phyloP scores from a whole-genome alignment of 306 rosid genomes.

The Ochetophila trinervis region DNA sequence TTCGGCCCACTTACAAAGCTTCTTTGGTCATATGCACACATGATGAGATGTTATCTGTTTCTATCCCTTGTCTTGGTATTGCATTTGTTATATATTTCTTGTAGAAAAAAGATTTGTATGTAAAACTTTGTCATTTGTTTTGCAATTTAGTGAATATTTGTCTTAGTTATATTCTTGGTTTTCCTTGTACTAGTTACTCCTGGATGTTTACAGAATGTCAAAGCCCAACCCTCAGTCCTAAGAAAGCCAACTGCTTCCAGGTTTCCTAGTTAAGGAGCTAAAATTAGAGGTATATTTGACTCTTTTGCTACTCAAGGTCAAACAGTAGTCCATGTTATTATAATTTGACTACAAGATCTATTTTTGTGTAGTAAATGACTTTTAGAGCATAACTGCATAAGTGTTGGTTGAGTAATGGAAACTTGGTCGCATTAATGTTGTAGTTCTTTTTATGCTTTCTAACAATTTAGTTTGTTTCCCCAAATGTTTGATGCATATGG shows the following conservation, averaged over 20 bases:
- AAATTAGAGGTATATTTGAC: constrained; percentile 40
- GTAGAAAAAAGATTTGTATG: not conserved
- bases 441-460: not conserved
- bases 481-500: constrained; percentile 54
- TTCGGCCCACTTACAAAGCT: constrained; percentile 35
- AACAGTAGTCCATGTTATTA: not conserved
- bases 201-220: constrained; percentile 27
- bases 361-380: not conserved
- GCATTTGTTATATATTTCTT: no score
- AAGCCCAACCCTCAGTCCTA: constrained; percentile 21
- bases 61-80: constrained; percentile 41
- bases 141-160: not conserved
- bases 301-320: not conserved
- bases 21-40: constrained; percentile 28
- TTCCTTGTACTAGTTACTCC: constrained; percentile 36
- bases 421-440: constrained; percentile 1
- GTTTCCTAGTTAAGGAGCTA: constrained; percentile 35
- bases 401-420: constrained; percentile 5
- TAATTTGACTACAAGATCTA: not conserved
- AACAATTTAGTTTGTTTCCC: constrained; percentile 1
- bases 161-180: constrained; percentile 6
- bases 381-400: not conserved
- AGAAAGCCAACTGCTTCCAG: constrained; percentile 39
- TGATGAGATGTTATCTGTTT: constrained; percentile 14
- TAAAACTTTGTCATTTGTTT: not conserved